These are phyloP conservation scores for Naganishia sp. DNA, from an alignment of 1,284 basidiomycete species.

Conservation along the genomic window DNA sequence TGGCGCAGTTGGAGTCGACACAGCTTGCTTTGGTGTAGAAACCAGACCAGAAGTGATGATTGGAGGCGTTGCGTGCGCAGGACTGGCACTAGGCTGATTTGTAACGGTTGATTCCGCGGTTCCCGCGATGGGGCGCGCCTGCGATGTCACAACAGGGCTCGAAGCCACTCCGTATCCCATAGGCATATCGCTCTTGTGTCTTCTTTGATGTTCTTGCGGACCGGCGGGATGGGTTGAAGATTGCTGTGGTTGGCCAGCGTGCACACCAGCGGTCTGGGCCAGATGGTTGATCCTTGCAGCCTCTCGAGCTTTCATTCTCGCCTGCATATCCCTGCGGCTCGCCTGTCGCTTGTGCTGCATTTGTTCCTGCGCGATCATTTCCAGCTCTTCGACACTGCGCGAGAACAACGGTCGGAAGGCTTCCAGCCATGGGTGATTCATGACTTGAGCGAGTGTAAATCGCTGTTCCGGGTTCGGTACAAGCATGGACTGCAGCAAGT, in stretches of 20 bases:
- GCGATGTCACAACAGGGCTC: slow-evolving; percentile 37
- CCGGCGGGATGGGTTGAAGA: slow-evolving; percentile 34
- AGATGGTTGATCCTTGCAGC: slow-evolving; percentile 42
- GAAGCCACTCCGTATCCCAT: slow-evolving; percentile 48
- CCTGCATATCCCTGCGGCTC: slow-evolving; percentile 64
- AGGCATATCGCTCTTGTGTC: slow-evolving; percentile 55
- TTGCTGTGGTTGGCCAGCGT: slow-evolving; percentile 41
- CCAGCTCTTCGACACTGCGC: slow-evolving; percentile 73
- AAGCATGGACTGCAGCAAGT: slow-evolving; percentile 78
- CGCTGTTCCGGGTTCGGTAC: slow-evolving; percentile 76
- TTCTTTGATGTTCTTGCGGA: slow-evolving; percentile 41
- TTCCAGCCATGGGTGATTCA: slow-evolving; percentile 80
- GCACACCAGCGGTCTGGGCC: slow-evolving; percentile 46
- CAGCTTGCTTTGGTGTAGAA: slow-evolving; percentile 4
- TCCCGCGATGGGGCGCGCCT: slow-evolving; percentile 3
- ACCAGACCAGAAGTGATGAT: slow-evolving; percentile 12
- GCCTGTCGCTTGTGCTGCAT: slow-evolving; percentile 78
- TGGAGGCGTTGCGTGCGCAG: neutral
- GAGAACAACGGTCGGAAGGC: slow-evolving; percentile 68
- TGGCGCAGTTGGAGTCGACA: neutral
- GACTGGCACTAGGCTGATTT: slow-evolving; percentile 1
- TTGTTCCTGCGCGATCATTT: slow-evolving; percentile 75
- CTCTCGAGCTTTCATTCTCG: slow-evolving; percentile 45
- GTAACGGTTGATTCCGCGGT: neutral
- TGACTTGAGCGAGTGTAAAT: slow-evolving; percentile 71